phyloP scores from a whole-genome alignment of 768 basidiomycete genomes.

The Dendrothele bispora region DNA sequence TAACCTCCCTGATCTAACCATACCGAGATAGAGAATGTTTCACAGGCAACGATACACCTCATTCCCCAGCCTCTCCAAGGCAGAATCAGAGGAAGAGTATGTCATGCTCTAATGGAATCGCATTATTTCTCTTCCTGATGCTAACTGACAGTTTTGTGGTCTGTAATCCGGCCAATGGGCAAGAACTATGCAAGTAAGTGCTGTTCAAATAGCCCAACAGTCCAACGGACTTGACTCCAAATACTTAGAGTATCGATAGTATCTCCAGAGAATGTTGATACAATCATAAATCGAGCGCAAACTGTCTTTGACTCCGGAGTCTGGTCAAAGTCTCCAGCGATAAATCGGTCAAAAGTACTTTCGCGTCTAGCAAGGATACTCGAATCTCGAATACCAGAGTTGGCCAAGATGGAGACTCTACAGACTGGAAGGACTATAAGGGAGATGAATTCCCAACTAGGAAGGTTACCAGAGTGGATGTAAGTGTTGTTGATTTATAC shows the following conservation, averaged over 20 bases:
- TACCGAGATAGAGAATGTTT: slow-evolving; percentile 4
- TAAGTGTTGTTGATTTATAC: slow-evolving; percentile 31
- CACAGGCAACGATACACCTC: slow-evolving; percentile 12
- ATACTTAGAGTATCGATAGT: slow-evolving; percentile 57
- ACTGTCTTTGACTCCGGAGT: slow-evolving; percentile 60
- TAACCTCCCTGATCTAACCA: no score
- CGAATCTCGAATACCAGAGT: slow-evolving; percentile 52
- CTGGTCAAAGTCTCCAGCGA: slow-evolving; percentile 66
- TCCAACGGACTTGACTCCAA: neutral
- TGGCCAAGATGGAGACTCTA: slow-evolving; percentile 66
- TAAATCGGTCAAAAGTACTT: slow-evolving; percentile 64
- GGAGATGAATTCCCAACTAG: slow-evolving; percentile 81
- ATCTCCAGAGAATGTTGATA: slow-evolving; percentile 48
- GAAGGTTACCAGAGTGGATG: slow-evolving; percentile 85
- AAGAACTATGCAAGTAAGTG: slow-evolving; percentile 56
- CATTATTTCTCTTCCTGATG: slow-evolving; percentile 1
- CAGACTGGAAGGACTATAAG: slow-evolving; percentile 83
- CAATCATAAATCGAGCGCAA: slow-evolving; percentile 56
- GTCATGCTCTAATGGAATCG: neutral
- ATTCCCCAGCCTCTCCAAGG: neutral
- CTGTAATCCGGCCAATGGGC: slow-evolving; percentile 68
- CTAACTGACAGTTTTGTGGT: slow-evolving; percentile 49
- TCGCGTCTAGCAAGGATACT: slow-evolving; percentile 63
- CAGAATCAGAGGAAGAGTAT: neutral
- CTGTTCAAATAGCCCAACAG: no score